Evolutionary conservation across 2,329 filamentous ascomycete genomes (phyloP), one percentile per base, ranked within the genome.

Genomic region (Hyphodiscus sp.): DNA sequence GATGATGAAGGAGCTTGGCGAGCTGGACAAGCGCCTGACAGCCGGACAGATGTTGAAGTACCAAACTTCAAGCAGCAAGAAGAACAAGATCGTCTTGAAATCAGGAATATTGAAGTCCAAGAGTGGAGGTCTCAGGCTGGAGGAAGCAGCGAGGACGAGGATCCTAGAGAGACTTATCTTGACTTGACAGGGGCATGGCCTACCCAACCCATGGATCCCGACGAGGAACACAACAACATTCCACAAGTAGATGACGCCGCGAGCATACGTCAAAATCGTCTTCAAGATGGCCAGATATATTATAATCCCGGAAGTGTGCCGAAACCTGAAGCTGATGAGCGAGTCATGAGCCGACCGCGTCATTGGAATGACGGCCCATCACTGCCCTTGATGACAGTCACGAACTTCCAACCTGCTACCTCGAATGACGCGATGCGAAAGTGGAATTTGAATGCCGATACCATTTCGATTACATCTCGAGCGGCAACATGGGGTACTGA

Each of bases 401-500:
- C 65, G 13, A 63, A 62, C 29, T 73, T 71, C 42, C 75, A 77
- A 52, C 74, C 75, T 18, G 60, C 66, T 33, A 77, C 74, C 2
- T 73, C 76, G 0, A 77, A 74, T 51, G 74, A 74, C 23, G 76
- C 76, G 9, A 78, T 79, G 59, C 70, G 68, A 66, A 68, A 70
- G 38, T 78, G 73, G 63, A 67, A 67, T 19, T 58, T 64, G 41
- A 68, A 71, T 53, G 70, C 74, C 3, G 75, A 76, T 52, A 71
- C 75, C 26, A 68, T 77, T 26, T 85, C 82, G 0, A 72, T 84
- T 11, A 68, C 83, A 10, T 86, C 82, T 1, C 74, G 80, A 57
- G 78, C 82, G 15, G 85, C 85, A 18, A 89, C 86, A 0, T 83
- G 86, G 76, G 86, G 86, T 16, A 89, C 86, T 1, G 77, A 81